phyloP scores from a whole-genome alignment of 2,329 filamentous ascomycete species.

The Talaromyces sp. region DNA sequence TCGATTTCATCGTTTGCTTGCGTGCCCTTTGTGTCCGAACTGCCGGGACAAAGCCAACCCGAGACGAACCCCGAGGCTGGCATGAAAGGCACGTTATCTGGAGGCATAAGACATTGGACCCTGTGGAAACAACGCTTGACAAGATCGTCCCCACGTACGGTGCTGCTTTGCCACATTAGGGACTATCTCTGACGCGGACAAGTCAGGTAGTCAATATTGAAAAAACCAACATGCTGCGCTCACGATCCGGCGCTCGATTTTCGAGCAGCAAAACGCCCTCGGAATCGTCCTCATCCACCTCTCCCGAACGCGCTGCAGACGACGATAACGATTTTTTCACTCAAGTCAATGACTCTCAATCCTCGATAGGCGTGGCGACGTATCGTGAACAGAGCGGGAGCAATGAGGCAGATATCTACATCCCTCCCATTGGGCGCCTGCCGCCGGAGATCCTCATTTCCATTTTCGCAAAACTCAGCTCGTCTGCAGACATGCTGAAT shows the following conservation, averaged over 20 bases:
- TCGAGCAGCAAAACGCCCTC: conserved; percentile 37
- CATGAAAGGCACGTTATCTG: not conserved
- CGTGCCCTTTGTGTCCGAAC: not conserved
- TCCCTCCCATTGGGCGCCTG: conserved; percentile 68
- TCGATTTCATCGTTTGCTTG: not conserved
- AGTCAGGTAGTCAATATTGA: not conserved
- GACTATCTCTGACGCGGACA: not conserved
- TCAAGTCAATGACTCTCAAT: conserved; percentile 82
- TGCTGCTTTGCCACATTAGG: not conserved
- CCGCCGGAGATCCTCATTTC: conserved; percentile 93
- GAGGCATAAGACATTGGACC: not conserved
- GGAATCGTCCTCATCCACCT: conserved; percentile 41
- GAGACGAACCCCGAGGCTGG: not conserved
- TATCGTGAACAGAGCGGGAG: conserved; percentile 68
- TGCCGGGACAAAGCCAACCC: not conserved
- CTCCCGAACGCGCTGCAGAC: conserved; percentile 58
- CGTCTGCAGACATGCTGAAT: conserved; percentile 70
- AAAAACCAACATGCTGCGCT: conserved; percentile 30
- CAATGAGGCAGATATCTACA: conserved; percentile 35
- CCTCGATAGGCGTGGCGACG: conserved; percentile 77
- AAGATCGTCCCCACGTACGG: not conserved
- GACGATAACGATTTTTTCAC: conserved; percentile 92
- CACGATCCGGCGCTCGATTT: conserved; percentile 29
- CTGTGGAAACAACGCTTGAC: not conserved
- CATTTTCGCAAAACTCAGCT: conserved; percentile 79